Conservation (phyloP, 2,329 filamentous ascomycete genomes). For the Ascochyta fabae region DNA sequence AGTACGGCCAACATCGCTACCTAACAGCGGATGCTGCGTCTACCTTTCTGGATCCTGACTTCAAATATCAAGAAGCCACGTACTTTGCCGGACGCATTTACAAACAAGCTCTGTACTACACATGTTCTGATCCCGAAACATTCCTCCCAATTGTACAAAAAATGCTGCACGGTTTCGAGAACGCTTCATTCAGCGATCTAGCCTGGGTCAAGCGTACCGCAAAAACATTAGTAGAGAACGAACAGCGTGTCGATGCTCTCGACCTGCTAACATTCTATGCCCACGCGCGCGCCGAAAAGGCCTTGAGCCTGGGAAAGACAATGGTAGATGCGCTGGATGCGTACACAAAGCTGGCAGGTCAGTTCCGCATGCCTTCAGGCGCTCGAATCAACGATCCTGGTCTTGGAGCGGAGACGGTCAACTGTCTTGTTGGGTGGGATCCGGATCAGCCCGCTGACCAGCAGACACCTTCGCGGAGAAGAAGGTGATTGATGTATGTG, state of each 20-base stretch:
- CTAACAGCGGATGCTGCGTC: constrained; percentile 43
- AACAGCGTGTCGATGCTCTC: constrained; percentile 23
- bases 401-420: constrained; percentile 37
- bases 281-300: constrained; percentile 35
- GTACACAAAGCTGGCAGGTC: constrained; percentile 34
- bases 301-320: constrained; percentile 31
- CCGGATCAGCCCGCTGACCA: constrained; percentile 29
- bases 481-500: not conserved
- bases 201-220: constrained; percentile 34
- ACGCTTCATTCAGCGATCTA: constrained; percentile 31
- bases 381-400: constrained; percentile 37
- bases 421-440: constrained; percentile 39
- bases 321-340: constrained; percentile 34
- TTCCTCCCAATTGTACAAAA: constrained; percentile 33
- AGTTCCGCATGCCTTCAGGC: constrained; percentile 28
- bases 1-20: constrained; percentile 46
- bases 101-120: constrained; percentile 40
- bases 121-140: constrained; percentile 34
- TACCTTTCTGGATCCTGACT: constrained; percentile 44
- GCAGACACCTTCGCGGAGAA: constrained; percentile 9
- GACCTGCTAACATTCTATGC: constrained; percentile 36
- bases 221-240: constrained; percentile 23
- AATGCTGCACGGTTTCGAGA: constrained; percentile 39
- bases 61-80: constrained; percentile 40
- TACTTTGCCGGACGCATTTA: constrained; percentile 36